Base-by-base conservation (phyloP, 1,284 basidiomycete genomes). In the Ceratobasidium sp. region DNA sequence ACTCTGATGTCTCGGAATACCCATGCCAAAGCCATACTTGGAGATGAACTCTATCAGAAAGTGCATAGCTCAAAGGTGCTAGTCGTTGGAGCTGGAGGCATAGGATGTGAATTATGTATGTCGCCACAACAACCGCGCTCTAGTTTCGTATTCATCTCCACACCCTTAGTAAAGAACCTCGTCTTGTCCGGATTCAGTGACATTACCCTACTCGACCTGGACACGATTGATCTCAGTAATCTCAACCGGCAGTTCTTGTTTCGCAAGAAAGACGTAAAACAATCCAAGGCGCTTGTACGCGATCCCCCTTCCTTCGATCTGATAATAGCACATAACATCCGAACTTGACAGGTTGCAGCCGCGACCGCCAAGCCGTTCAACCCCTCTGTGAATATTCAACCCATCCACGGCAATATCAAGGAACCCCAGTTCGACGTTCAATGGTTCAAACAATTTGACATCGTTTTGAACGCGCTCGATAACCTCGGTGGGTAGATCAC, bases 221-320 rank as follows among this genome's bases (percentile, higher is more conserved):
- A 99, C 82, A 99, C 97, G 6, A 99, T 99, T 81, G 97, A 99
- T 85, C 86, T 99, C 36, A 98, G 96, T 65, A 99, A 99, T 80
- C 85, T 99, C 65, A 99, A 99, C 80, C 88, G 97, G 26, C 97
- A 99, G 79, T 99, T 99, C 81, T 84, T 99, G 45, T 99, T 99
- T 83, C 89, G 90, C 75, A 98, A 98, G 82, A 96, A 96, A 77
- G 96, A 98, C 79, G 94, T 99, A 74, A 97, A 97, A 78, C 93
- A 98, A 79, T 92, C 95, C 77, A 99, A 99, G 83, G 92, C 96
- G 6, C 79, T 97, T 80, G 94, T 92, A 73, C 71, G n/a, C n/a
- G 79, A 73, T 14, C 1, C 5, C 36, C 43, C 32, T 28, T 36
- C 12, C n/a, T n/a, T 36, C 58, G n/a, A 18, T n/a, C 21, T 41